Evolutionary conservation across 352 stramenopile genomes (phyloP).

Genomic region (Phytophthora citrophthora): DNA sequence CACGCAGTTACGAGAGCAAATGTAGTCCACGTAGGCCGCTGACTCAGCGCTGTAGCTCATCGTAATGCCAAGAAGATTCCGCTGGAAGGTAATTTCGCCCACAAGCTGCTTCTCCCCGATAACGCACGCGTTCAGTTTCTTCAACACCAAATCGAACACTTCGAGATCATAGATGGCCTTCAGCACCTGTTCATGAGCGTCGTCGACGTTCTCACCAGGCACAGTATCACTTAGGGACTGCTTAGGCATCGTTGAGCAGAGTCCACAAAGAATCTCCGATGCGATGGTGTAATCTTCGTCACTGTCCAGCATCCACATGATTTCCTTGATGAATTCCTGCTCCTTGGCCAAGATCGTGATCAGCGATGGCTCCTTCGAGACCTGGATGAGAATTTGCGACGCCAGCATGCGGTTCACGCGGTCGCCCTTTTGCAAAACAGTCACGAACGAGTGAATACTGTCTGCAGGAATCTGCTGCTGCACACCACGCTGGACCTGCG

Average conservation of each 20-base stretch:
- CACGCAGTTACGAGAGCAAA: conserved; percentile 61
- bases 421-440: conserved; percentile 62
- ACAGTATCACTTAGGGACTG: conserved; percentile 19
- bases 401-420: conserved; percentile 73
- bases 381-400: conserved; percentile 73
- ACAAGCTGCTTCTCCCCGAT: conserved; percentile 70
- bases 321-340: conserved; percentile 68
- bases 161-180: conserved; percentile 66
- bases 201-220: conserved; percentile 13
- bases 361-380: conserved; percentile 66
- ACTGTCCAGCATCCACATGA: conserved; percentile 75
- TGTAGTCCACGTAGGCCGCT: conserved; percentile 61
- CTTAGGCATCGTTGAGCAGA: conserved; percentile 63
- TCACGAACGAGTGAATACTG: conserved; percentile 70
- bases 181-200: conserved; percentile 55
- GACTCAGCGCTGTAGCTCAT: conserved; percentile 78
- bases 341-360: conserved; percentile 59
- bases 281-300: conserved; percentile 77
- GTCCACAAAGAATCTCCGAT: conserved; percentile 71
- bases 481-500: conserved; percentile 41
- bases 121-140: conserved; percentile 76
- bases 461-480: conserved; percentile 61
- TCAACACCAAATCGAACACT: conserved; percentile 66
- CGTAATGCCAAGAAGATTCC: conserved; percentile 73
- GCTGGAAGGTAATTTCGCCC: conserved; percentile 83